A percentile compares a stretch with the other conserved stretches of the same genome.
Evolutionary conservation across 176 grass and related monocot genomes (phyloP).

Genomic region (Echinochloa phyllopogon): DNA sequence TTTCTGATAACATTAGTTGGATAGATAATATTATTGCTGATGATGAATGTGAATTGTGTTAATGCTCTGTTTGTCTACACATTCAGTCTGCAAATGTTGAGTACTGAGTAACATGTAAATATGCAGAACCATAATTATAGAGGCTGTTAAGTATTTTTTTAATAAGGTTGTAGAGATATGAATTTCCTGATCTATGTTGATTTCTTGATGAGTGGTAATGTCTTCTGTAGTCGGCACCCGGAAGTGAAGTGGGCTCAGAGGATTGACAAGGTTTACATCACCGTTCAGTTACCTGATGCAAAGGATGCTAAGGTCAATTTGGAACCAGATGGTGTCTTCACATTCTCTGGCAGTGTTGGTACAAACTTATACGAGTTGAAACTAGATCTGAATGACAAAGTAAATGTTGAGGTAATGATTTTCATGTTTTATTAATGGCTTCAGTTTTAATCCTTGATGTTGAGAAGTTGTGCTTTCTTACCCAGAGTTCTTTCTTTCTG

Average conservation of each 20-base stretch:
- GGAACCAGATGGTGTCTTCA: constrained; percentile 87
- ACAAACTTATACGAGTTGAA: constrained; percentile 62
- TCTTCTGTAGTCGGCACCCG: constrained; percentile 74
- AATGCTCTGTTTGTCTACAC: not conserved
- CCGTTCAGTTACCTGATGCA: constrained; percentile 77
- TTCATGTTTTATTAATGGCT: not conserved
- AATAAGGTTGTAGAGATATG: not conserved
- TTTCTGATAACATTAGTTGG: not conserved
- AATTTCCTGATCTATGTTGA: not conserved
- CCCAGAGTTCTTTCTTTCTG: not conserved
- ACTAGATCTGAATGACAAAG: constrained; percentile 69
- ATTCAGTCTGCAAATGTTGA: not conserved
- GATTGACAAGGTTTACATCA: constrained; percentile 90
- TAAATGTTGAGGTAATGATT: constrained; percentile 77
- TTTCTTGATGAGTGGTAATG: constrained; percentile 38
- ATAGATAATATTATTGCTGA: not conserved
- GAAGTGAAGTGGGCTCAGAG: constrained; percentile 95
- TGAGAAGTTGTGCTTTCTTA: constrained; percentile 21
- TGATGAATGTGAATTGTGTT: not conserved
- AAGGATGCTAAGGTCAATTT: constrained; percentile 95
- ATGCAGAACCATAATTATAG: not conserved
- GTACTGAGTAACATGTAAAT: not conserved
- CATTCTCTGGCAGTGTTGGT: constrained; percentile 84
- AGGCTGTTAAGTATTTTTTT: not conserved
- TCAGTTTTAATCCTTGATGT: constrained; percentile 9